phyloP scores from a whole-genome alignment of 1,139 yeast genomes.

The Lodderomyces jiufengensis region DNA sequence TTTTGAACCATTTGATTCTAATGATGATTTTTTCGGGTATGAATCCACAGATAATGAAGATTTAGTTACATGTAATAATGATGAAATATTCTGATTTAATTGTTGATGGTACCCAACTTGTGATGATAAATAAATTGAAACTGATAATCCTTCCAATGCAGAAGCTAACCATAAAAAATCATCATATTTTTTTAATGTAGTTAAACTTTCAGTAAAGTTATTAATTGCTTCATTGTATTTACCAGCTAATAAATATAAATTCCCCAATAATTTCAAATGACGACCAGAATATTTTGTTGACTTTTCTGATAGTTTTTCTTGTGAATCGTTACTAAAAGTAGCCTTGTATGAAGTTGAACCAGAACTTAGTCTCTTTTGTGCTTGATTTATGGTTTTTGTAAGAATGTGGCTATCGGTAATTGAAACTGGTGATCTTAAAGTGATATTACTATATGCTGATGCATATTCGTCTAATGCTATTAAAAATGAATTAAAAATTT shows the following conservation, averaged over 20 bases:
- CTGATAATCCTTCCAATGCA: constrained; percentile 75
- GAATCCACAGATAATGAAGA: constrained; percentile 14
- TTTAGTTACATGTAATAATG: constrained; percentile 22
- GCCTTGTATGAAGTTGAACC: constrained; percentile 38
- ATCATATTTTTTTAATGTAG: constrained; percentile 54
- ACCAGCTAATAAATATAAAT: constrained; percentile 77
- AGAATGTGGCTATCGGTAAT: constrained; percentile 48
- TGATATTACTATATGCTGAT: constrained; percentile 65
- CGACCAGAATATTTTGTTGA: constrained; percentile 53
- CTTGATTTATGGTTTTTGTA: constrained; percentile 53
- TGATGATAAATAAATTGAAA: constrained; percentile 59
- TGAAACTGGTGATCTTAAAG: constrained; percentile 71
- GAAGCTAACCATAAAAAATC: constrained; percentile 89
- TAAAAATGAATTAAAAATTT: constrained; percentile 42
- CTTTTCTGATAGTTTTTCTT: constrained; percentile 14
- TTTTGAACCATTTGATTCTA: constrained; percentile 15
- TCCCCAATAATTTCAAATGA: constrained; percentile 70
- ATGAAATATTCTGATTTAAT: constrained; percentile 29
- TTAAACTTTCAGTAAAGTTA: constrained; percentile 69
- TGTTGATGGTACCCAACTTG: constrained; percentile 58
- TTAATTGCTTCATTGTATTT: constrained; percentile 66
- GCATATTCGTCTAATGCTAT: constrained; percentile 64
- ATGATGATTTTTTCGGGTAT: constrained; percentile 18
- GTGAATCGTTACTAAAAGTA: constrained; percentile 19
- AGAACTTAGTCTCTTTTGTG: constrained; percentile 40